Conservation (phyloP, 352 stramenopile genomes). For the Globisporangium splendens region DNA sequence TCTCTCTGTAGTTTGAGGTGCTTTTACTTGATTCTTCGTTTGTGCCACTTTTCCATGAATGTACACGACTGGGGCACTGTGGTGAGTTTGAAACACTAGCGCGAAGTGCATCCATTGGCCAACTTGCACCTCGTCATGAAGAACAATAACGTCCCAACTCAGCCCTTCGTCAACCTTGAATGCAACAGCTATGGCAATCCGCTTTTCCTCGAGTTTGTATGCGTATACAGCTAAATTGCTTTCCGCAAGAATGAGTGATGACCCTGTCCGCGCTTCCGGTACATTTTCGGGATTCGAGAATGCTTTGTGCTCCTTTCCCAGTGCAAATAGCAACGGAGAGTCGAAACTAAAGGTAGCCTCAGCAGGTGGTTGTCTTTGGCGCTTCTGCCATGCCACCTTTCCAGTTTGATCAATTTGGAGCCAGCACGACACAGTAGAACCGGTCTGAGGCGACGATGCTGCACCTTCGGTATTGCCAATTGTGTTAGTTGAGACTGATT, state of each 20-base stretch:
- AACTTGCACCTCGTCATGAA: not conserved
- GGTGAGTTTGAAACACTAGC: not conserved
- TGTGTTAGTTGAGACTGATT: not conserved
- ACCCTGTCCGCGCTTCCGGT: not conserved
- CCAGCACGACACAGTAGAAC: constrained; percentile 7
- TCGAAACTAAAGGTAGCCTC: not conserved
- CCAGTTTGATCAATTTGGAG: constrained; percentile 14
- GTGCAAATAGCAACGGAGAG: constrained; percentile 6
- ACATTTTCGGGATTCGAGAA: not conserved
- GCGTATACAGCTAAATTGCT: constrained; percentile 6
- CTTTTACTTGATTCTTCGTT: not conserved
- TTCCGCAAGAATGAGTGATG: not conserved
- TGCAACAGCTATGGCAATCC: not conserved
- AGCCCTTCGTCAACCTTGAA: not conserved
- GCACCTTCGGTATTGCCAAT: not conserved
- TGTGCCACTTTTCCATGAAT: not conserved
- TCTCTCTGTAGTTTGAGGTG: not conserved
- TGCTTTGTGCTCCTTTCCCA: not conserved
- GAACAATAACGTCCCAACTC: constrained; percentile 1
- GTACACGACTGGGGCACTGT: not conserved
- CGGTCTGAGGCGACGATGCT: not conserved
- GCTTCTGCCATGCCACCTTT: not conserved
- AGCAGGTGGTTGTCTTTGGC: not conserved
- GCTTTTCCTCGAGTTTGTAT: not conserved
- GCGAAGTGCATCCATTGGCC: constrained; percentile 9